These are phyloP conservation scores for Pleurostoma richardsiae DNA, from an alignment of 2,329 filamentous ascomycete species.

Conservation along the genomic window DNA sequence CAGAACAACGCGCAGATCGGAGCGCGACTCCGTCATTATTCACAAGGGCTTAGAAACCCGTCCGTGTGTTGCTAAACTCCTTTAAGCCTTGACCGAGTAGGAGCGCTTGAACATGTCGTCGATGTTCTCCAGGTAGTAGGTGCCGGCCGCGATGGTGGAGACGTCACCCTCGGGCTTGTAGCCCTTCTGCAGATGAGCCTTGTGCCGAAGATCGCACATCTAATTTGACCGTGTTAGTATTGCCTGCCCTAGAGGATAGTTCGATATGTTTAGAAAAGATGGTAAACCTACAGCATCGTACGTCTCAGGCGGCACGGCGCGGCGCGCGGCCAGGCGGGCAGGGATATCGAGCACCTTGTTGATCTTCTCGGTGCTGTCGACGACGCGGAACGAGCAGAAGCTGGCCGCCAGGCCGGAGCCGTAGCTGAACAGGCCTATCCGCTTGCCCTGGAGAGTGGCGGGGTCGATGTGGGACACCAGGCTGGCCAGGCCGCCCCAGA, in stretches of 20 bases:
- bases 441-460: conserved; percentile 63
- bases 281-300: conserved; percentile 63
- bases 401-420: conserved; percentile 69
- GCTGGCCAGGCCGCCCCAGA: conserved; percentile 72
- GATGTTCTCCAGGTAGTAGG: conserved; percentile 75
- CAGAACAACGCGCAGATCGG: too few species aligned
- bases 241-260: neutral
- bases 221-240: conserved; percentile 19
- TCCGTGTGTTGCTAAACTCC: neutral
- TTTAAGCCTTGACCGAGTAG: conserved; percentile 70
- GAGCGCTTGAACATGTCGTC: conserved; percentile 83
- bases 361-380: conserved; percentile 65
- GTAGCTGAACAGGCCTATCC: conserved; percentile 73
- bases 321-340: conserved; percentile 60
- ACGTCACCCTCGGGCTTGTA: conserved; percentile 65
- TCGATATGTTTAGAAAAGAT: too few species aligned
- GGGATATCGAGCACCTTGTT: conserved; percentile 65
- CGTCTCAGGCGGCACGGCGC: conserved; percentile 61
- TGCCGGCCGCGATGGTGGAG: conserved; percentile 60
- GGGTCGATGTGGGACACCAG: conserved; percentile 61
- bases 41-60: too few species aligned
- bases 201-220: conserved; percentile 77
- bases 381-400: conserved; percentile 69
- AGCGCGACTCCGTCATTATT: too few species aligned
- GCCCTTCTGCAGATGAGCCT: conserved; percentile 78